Percentiles rank a stretch among this genome's conserved stretches.
phyloP scores from a whole-genome alignment of 768 basidiomycete genomes.

The Trametes meyenii region DNA sequence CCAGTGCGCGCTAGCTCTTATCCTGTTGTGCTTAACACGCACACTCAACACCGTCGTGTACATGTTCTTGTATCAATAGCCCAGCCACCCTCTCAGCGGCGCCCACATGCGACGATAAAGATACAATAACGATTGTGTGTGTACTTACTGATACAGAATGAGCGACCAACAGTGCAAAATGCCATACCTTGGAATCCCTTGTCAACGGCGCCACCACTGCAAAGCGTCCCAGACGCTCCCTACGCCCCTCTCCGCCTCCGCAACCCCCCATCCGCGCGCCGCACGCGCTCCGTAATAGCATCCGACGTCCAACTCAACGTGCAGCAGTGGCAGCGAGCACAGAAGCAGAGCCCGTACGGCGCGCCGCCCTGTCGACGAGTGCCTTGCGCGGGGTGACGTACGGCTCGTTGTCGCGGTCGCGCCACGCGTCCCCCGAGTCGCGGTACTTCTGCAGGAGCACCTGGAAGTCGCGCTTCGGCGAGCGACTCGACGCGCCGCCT shows the following conservation, averaged over 20 bases:
- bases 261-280: too few relatives aligned
- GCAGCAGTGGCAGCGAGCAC: background rate
- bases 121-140: too few relatives aligned
- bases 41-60: too few relatives aligned
- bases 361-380: background rate
- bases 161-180: background rate
- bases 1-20: too few relatives aligned
- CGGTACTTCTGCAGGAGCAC: conserved; percentile 23
- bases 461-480: conserved; percentile 23
- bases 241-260: too few relatives aligned
- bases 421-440: conserved; percentile 14
- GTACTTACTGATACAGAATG: too few relatives aligned
- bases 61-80: too few relatives aligned
- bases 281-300: too few relatives aligned
- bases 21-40: too few relatives aligned
- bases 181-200: background rate
- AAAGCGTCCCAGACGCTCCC: background rate
- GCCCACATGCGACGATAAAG: too few relatives aligned
- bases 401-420: conserved; percentile 7
- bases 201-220: background rate
- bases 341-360: too few relatives aligned
- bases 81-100: too few relatives aligned
- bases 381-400: background rate
- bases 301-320: background rate
- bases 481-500: conserved; percentile 1